These are phyloP conservation scores for Sporothrix pallida DNA, from an alignment of 2,329 filamentous ascomycete species.

Conservation along the genomic window DNA sequence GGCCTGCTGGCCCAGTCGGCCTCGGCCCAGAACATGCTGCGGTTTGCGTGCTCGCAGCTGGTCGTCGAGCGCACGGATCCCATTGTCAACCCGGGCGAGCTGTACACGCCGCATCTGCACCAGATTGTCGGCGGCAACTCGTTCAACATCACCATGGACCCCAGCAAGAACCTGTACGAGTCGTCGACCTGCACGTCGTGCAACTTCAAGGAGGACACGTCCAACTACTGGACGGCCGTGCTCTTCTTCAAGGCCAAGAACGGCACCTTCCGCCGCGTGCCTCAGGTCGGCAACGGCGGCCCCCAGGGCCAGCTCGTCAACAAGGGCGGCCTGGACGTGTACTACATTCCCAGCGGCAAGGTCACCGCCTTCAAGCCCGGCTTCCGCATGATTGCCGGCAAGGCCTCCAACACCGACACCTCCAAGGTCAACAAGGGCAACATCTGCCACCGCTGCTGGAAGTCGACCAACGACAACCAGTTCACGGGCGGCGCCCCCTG, in stretches of 20 bases:
- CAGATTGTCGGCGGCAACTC: constrained; percentile 55
- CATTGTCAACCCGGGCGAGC: constrained; percentile 53
- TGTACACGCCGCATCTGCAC: constrained; percentile 54
- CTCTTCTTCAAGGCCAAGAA: constrained; percentile 54
- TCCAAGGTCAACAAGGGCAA: constrained; percentile 48
- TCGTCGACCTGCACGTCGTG: constrained; percentile 52
- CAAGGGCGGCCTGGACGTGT: constrained; percentile 53
- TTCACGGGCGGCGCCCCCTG: constrained; percentile 58
- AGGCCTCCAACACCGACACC: constrained; percentile 51
- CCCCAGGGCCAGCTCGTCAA: constrained; percentile 52
- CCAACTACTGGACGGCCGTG: constrained; percentile 56
- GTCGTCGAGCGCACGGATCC: constrained; percentile 55
- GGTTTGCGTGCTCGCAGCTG: constrained; percentile 56
- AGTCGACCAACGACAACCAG: constrained; percentile 52
- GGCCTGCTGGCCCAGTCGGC: constrained; percentile 43
- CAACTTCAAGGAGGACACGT: constrained; percentile 52
- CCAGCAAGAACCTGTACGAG: constrained; percentile 46
- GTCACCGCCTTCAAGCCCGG: constrained; percentile 52
- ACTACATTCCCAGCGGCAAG: constrained; percentile 53
- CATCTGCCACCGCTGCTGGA: constrained; percentile 57
- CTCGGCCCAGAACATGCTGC: constrained; percentile 51
- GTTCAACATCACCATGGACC: constrained; percentile 54
- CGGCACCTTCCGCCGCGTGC: constrained; percentile 52
- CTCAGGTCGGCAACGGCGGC: constrained; percentile 53
- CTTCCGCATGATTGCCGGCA: constrained; percentile 55